Conservation (phyloP, 1,139 yeast species). For the Trichomonascaceae sp. region DNA sequence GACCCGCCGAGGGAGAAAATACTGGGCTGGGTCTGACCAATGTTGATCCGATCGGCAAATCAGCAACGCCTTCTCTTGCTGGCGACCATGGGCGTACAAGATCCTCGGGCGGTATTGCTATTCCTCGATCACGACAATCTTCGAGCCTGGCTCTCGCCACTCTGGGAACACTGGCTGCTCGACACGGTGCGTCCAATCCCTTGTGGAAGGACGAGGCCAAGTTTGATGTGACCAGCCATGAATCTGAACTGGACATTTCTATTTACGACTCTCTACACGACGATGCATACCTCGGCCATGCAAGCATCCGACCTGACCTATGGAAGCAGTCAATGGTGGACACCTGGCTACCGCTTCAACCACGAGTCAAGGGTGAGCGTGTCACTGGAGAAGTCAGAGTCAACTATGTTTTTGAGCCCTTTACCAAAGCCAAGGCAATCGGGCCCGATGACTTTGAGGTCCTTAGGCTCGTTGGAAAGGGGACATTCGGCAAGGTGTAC, state of each 20-base stretch:
- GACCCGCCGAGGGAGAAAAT: slow-evolving; percentile 10
- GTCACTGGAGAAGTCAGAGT: slow-evolving; percentile 69
- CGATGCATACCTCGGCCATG: slow-evolving; percentile 80
- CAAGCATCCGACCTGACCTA: slow-evolving; percentile 57
- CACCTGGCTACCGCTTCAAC: slow-evolving; percentile 63
- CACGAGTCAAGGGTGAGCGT: slow-evolving; percentile 64
- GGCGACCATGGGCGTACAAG: neutral
- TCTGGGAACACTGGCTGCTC: slow-evolving; percentile 10
- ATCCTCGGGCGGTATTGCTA: slow-evolving; percentile 24
- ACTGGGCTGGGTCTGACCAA: neutral
- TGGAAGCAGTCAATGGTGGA: slow-evolving; percentile 31
- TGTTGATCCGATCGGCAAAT: neutral
- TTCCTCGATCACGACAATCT: slow-evolving; percentile 40
- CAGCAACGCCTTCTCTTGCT: neutral
- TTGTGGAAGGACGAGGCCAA: slow-evolving; percentile 85
- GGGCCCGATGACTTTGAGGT: slow-evolving; percentile 94
- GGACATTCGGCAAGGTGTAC: slow-evolving; percentile 95
- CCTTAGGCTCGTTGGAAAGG: slow-evolving; percentile 79
- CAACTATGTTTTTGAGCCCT: slow-evolving; percentile 58
- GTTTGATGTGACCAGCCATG: slow-evolving; percentile 73
- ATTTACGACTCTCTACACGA: slow-evolving; percentile 74
- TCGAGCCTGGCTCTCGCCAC: slow-evolving; percentile 48
- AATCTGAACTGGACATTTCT: slow-evolving; percentile 68
- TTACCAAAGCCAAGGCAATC: slow-evolving; percentile 51
- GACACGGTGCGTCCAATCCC: slow-evolving; percentile 37